These are phyloP conservation scores for Ceraceosorus bombacis DNA, from an alignment of 1,284 basidiomycete species.

Conservation along the genomic window DNA sequence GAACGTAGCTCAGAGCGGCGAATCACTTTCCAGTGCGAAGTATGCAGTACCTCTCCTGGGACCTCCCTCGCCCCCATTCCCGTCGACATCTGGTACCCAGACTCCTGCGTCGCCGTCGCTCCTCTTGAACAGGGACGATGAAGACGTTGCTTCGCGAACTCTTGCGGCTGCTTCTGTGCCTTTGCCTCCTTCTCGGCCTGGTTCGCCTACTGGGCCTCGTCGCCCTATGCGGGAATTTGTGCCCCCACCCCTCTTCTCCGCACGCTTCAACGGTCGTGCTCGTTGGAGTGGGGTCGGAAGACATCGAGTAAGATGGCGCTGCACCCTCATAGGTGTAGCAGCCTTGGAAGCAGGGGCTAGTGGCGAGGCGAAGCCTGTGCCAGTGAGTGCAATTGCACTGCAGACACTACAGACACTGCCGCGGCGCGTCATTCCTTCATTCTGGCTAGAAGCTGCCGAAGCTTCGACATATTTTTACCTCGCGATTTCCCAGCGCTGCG, in stretches of 20 bases:
- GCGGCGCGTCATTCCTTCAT: neutral
- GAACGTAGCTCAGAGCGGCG: too few species aligned
- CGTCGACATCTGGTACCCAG: too few species aligned
- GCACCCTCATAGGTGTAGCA: neutral
- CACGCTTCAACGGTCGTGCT: neutral
- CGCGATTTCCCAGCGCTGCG: neutral
- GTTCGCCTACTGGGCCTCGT: too few species aligned
- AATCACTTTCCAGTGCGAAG: too few species aligned
- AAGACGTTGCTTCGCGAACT: too few species aligned
- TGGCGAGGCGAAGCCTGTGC: neutral
- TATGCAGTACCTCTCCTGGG: too few species aligned
- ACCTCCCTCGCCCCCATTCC: too few species aligned
- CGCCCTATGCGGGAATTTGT: neutral
- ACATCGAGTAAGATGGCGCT: neutral
- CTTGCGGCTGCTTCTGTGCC: too few species aligned
- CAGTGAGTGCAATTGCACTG: neutral
- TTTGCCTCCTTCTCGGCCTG: too few species aligned
- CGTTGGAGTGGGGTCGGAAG: neutral
- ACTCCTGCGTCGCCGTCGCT: too few species aligned
- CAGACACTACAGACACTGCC: conserved; percentile 3
- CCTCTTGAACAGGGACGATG: too few species aligned
- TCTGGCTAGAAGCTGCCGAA: neutral
- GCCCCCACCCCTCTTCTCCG: neutral
- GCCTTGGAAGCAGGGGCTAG: neutral
- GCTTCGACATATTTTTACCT: neutral